A percentile compares a stretch with the other conserved stretches of the same genome.
Evolutionary conservation across 805 yeast genomes (phyloP).

Genomic region (Candida schatavii): DNA sequence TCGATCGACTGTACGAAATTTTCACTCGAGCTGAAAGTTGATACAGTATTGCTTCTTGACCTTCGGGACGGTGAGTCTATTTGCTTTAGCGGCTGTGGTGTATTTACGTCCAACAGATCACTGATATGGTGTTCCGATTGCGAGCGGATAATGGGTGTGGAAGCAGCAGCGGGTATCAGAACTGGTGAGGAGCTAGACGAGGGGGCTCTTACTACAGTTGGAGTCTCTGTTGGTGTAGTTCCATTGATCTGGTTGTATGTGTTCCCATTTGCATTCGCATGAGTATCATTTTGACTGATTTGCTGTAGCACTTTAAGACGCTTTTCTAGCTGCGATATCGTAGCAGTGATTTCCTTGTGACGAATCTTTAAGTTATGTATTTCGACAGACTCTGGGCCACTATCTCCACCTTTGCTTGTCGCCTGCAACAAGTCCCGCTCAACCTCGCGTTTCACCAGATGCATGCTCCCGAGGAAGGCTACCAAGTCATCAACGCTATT

Average conservation of each 20-base stretch:
- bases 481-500: slow-evolving; percentile 1
- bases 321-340: slow-evolving; percentile 2
- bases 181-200: too few species aligned
- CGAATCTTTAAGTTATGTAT: background rate
- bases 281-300: background rate
- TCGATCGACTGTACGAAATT: slow-evolving; percentile 2
- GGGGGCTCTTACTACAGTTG: too few species aligned
- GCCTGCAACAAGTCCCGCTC: slow-evolving; percentile 2
- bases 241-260: too few species aligned
- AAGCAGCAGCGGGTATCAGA: too few species aligned
- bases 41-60: slow-evolving; percentile 5
- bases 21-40: slow-evolving; percentile 2
- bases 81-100: too few species aligned
- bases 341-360: slow-evolving; percentile 2
- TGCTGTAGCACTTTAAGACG: slow-evolving; percentile 1
- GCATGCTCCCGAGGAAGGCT: background rate
- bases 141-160: background rate
- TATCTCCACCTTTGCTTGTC: background rate
- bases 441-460: slow-evolving; percentile 2
- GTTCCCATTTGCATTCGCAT: too few species aligned
- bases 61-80: slow-evolving; percentile 1
- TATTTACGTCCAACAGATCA: too few species aligned
- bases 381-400: background rate
- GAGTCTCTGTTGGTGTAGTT: background rate
- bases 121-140: background rate